phyloP scores from a whole-genome alignment of 805 yeast species.

The Blastobotrys terrestris region DNA sequence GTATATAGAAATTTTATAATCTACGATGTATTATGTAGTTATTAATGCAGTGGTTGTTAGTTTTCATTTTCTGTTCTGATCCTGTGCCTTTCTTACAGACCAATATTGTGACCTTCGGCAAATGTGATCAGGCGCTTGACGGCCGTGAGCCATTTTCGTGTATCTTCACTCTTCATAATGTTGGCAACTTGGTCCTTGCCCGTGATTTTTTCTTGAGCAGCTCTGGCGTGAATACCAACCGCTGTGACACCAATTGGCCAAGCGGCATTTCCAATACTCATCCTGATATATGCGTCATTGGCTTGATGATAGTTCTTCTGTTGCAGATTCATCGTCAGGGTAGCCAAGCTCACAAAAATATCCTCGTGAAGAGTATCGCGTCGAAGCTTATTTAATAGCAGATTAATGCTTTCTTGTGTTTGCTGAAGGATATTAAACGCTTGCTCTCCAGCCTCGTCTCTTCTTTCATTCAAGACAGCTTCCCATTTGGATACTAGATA shows the following conservation, averaged over 20 bases:
- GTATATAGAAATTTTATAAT: no score
- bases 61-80: neutral
- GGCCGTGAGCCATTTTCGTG: slow-evolving; percentile 71
- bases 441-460: slow-evolving; percentile 18
- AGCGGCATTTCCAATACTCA: slow-evolving; percentile 81
- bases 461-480: slow-evolving; percentile 31
- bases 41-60: neutral
- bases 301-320: slow-evolving; percentile 44
- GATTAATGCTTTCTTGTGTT: slow-evolving; percentile 45
- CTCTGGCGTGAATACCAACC: slow-evolving; percentile 74
- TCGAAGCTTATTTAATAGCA: slow-evolving; percentile 50
- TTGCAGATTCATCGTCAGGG: slow-evolving; percentile 59
- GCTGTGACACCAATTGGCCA: slow-evolving; percentile 87
- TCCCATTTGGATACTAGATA: slow-evolving; percentile 36
- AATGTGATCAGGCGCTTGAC: slow-evolving; percentile 68
- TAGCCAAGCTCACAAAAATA: slow-evolving; percentile 48
- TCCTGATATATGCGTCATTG: slow-evolving; percentile 61
- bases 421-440: slow-evolving; percentile 33
- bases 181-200: slow-evolving; percentile 34
- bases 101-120: slow-evolving; percentile 26
- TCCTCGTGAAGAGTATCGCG: slow-evolving; percentile 35
- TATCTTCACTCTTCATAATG: slow-evolving; percentile 70
- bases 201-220: slow-evolving; percentile 52
- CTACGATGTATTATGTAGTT: neutral
- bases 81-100: neutral